Evolutionary conservation across 176 grass and related monocot species (phyloP).

Genomic region (Hsuehochloa calcarea): DNA sequence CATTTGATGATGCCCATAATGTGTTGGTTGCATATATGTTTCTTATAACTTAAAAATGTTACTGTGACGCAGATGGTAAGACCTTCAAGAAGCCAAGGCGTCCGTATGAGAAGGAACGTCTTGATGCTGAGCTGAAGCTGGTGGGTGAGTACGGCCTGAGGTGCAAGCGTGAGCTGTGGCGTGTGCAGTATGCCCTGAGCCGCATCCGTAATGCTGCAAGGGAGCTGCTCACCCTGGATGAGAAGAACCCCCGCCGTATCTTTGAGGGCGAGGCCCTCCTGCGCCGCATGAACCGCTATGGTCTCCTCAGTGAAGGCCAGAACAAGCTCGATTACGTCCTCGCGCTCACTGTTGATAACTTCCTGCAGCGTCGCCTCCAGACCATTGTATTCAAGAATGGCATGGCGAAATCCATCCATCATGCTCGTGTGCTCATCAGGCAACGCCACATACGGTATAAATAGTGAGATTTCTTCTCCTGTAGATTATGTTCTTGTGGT

Average conservation of each 20-base stretch:
- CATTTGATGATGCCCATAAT: neutral
- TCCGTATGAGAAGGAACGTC: constrained; percentile 75
- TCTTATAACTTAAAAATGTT: neutral
- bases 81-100: constrained; percentile 79
- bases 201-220: constrained; percentile 64
- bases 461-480: neutral
- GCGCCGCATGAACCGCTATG: constrained; percentile 67
- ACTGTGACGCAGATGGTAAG: constrained; percentile 52
- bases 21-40: neutral
- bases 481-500: neutral
- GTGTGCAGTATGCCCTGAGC: constrained; percentile 66
- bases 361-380: constrained; percentile 61
- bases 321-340: constrained; percentile 79
- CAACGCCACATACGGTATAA: constrained; percentile 60
- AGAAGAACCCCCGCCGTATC: constrained; percentile 69
- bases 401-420: constrained; percentile 67
- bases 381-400: constrained; percentile 72
- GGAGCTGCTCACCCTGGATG: constrained; percentile 67
- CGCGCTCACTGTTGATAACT: constrained; percentile 70
- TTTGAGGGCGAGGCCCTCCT: constrained; percentile 77
- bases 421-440: constrained; percentile 70
- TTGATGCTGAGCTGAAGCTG: constrained; percentile 71
- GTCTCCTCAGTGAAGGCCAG: constrained; percentile 57
- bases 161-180: constrained; percentile 73
- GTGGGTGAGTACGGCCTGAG: constrained; percentile 70